Conservation (phyloP, 257 asterid genomes). For the Voacanga thouarsii region DNA sequence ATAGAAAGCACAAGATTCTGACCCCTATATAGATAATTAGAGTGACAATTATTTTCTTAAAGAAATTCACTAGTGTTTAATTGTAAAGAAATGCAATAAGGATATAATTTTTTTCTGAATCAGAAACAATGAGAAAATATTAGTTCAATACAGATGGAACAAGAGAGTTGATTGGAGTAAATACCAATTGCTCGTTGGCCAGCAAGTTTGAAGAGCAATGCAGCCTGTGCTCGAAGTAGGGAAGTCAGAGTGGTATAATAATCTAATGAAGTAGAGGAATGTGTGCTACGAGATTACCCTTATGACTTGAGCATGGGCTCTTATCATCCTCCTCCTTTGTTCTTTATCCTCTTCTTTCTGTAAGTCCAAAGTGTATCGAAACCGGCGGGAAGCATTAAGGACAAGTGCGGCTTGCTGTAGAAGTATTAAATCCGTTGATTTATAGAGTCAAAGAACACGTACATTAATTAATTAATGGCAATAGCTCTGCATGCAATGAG, state of each 20-base stretch:
- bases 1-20: not conserved
- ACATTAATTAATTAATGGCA: too few relatives aligned
- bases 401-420: slow-evolving; percentile 91
- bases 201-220: slow-evolving; percentile 89
- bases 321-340: slow-evolving; percentile 63
- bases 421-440: slow-evolving; percentile 8
- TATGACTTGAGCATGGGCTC: slow-evolving; percentile 98
- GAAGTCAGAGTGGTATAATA: slow-evolving; percentile 19
- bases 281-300: slow-evolving; percentile 45
- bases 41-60: not conserved
- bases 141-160: not conserved
- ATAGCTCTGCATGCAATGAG: not conserved
- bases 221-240: slow-evolving; percentile 52
- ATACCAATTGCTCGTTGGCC: slow-evolving; percentile 92
- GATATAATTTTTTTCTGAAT: not conserved
- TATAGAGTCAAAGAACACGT: too few relatives aligned
- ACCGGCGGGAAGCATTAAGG: slow-evolving; percentile 95
- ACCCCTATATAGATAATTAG: too few relatives aligned
- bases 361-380: slow-evolving; percentile 87
- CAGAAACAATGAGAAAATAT: not conserved
- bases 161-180: not conserved
- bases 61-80: not conserved
- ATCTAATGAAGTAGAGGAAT: slow-evolving; percentile 2
- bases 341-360: slow-evolving; percentile 69
- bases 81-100: not conserved